Evolutionary conservation across 202 grass and related monocot species (phyloP), one percentile per base, ranked within the genome.

Genomic region (Brachypodium distachyon): DNA sequence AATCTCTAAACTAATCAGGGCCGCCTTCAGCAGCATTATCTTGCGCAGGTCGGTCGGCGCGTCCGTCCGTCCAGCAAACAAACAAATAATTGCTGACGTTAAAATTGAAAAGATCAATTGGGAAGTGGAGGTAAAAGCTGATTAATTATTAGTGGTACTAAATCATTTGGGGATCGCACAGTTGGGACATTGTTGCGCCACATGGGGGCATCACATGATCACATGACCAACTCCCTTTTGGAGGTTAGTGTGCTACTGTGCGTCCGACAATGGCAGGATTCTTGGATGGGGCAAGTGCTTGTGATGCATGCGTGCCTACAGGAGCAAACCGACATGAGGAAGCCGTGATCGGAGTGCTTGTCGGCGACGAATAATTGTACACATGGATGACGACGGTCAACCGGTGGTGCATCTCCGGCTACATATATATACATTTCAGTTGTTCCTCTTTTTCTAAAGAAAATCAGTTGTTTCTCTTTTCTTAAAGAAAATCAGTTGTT

Each of bases 101-200:
- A 48, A 68, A 37, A 67, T 5, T 46, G 42, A 47, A 62, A 84
- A 65, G 62, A 57, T 32, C 3, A n/a, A 0, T 57, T 53, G 42
- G 61, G 47, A 75, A 23, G 64, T 50, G 66, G 34, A 84, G 76
- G 52, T 3, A 22, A 25, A 36, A 79, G n/a, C n/a, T n/a, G n/a
- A n/a, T n/a, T n/a, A n/a, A n/a, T n/a, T n/a, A n/a, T n/a, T n/a
- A n/a, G n/a, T n/a, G n/a, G n/a, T n/a, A 72, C 41, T 9, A 11
- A 48, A 62, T 70, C 55, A 56, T 74, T 49, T 76, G n/a, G 26
- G 2, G 68, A 21, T 16, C 25, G 17, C 68, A 46, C 60, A 61
- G 61, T 55, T 76, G 47, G 75, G 70, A 47, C 76, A 80, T 76
- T n/a, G 76, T 80, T 70, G 68, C 81, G 27, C 81, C 86, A 88